Evolutionary conservation across 2,329 filamentous ascomycete genomes (phyloP).

Genomic region (Pyrenophora graminea): DNA sequence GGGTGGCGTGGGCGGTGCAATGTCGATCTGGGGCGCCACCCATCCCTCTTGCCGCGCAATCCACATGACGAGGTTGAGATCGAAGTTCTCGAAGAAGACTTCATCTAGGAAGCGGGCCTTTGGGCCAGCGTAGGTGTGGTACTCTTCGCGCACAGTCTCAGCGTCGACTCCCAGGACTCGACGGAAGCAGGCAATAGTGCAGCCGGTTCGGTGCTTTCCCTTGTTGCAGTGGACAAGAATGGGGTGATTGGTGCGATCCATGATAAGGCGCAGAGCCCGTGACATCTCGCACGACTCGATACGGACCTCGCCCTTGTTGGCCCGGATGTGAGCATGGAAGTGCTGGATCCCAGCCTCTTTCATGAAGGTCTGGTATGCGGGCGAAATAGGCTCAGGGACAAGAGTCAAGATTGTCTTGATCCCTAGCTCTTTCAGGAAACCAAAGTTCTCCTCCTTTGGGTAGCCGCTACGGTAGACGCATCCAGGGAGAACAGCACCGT

Average conservation of each 20-base stretch:
- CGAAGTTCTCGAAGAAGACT: constrained; percentile 51
- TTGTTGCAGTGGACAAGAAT: constrained; percentile 92
- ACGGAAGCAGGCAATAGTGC: constrained; percentile 79
- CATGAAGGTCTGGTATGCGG: constrained; percentile 65
- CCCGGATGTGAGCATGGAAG: constrained; percentile 74
- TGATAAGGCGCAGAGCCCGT: constrained; percentile 70
- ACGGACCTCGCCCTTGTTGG: constrained; percentile 75
- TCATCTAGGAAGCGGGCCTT: constrained; percentile 57
- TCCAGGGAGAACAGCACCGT: constrained; percentile 72
- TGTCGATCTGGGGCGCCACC: constrained; percentile 22
- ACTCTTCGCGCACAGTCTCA: constrained; percentile 70
- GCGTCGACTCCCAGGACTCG: constrained; percentile 69
- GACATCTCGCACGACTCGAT: constrained; percentile 60
- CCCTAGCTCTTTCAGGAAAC: constrained; percentile 67
- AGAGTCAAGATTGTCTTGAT: constrained; percentile 78
- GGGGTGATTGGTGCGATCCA: constrained; percentile 75
- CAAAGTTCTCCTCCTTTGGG: constrained; percentile 71
- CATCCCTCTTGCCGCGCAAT: constrained; percentile 41
- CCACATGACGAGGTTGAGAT: constrained; percentile 49
- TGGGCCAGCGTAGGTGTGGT: constrained; percentile 62
- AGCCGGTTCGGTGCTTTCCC: constrained; percentile 89
- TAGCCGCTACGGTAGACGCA: constrained; percentile 82
- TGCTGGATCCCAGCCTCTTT: constrained; percentile 70
- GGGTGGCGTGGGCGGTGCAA: constrained; percentile 29
- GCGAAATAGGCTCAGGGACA: constrained; percentile 54